Conservation (phyloP, 495 filamentous ascomycete genomes). For the Xylaria bambusicola region DNA sequence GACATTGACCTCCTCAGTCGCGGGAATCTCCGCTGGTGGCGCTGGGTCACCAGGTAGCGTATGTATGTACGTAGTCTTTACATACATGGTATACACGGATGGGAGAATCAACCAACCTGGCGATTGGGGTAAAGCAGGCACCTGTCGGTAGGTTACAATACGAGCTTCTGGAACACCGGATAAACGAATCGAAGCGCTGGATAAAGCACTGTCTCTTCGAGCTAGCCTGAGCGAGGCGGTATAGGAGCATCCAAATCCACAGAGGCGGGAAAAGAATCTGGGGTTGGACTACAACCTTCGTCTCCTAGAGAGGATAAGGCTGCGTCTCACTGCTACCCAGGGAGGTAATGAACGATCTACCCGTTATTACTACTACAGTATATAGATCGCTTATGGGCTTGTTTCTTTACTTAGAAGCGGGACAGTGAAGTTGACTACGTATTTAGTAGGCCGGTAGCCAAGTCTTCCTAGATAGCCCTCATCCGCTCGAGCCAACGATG, state of each 20-base stretch:
- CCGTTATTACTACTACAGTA: conserved; percentile 15
- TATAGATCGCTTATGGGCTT: conserved; percentile 15
- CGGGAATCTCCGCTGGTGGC: conserved; percentile 19
- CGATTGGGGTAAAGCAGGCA: too few relatives aligned
- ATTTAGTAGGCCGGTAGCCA: conserved; percentile 7
- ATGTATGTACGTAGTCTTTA: not conserved
- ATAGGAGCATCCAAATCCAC: conserved; percentile 7
- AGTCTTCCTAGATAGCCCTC: not conserved
- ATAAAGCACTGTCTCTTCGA: conserved; percentile 16
- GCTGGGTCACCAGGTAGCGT: conserved; percentile 10
- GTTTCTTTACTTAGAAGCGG: conserved; percentile 19
- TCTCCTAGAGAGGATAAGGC: conserved; percentile 29
- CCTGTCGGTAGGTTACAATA: conserved; percentile 15
- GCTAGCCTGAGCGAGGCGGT: conserved; percentile 6
- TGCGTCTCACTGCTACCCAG: conserved; percentile 27
- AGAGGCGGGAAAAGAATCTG: conserved; percentile 20
- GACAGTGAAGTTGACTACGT: not conserved
- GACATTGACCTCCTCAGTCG: conserved; percentile 14
- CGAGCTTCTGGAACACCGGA: conserved; percentile 21
- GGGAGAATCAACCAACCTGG: too few relatives aligned
- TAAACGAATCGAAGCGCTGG: conserved; percentile 19
- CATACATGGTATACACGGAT: too few relatives aligned
- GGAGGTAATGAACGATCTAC: conserved; percentile 18
- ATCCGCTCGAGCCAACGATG: conserved; percentile 3
- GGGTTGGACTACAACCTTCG: conserved; percentile 23